A percentile compares a stretch with the other conserved stretches of the same genome.
These are phyloP conservation scores for Spongiforma sp. DNA, from an alignment of 1,284 basidiomycete genomes.

Conservation along the genomic window DNA sequence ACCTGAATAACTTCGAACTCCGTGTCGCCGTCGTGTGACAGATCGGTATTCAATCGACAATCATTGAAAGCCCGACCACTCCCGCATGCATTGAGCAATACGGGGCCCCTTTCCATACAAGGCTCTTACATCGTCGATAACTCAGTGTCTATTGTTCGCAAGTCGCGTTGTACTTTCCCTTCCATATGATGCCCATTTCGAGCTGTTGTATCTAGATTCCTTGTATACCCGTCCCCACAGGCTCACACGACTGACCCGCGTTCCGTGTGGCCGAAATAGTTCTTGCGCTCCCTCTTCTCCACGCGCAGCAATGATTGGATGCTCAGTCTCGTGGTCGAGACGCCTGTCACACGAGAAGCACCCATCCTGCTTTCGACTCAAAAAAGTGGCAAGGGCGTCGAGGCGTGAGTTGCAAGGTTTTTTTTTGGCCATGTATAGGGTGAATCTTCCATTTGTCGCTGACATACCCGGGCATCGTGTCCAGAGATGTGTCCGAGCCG, in stretches of 20 bases:
- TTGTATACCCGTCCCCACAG: constrained; percentile 82
- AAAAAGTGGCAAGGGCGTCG: constrained; percentile 45
- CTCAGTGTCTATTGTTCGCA: too few relatives aligned
- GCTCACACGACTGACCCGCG: constrained; percentile 78
- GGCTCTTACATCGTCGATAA: too few relatives aligned
- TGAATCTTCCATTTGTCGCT: constrained; percentile 92
- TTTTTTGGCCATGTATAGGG: constrained; percentile 95
- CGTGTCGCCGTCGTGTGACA: too few relatives aligned
- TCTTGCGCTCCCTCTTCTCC: constrained; percentile 66
- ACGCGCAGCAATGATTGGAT: constrained; percentile 69
- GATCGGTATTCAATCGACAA: too few relatives aligned
- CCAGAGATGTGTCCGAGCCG: constrained; percentile 72
- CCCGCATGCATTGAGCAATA: too few relatives aligned
- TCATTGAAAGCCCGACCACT: too few relatives aligned
- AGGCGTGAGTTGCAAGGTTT: constrained; percentile 67
- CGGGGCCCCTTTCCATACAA: too few relatives aligned
- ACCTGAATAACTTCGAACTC: too few relatives aligned
- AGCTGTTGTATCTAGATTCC: constrained; percentile 62
- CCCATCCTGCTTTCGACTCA: constrained; percentile 69
- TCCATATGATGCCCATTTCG: constrained; percentile 84
- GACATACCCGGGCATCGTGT: constrained; percentile 88
- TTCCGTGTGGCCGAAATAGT: constrained; percentile 73
- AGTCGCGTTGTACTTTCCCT: too few relatives aligned
- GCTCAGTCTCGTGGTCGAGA: constrained; percentile 93
- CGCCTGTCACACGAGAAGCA: constrained; percentile 71